Evolutionary conservation across 129 eudicot genomes (phyloP).

Genomic region (Dittrichia graveolens): DNA sequence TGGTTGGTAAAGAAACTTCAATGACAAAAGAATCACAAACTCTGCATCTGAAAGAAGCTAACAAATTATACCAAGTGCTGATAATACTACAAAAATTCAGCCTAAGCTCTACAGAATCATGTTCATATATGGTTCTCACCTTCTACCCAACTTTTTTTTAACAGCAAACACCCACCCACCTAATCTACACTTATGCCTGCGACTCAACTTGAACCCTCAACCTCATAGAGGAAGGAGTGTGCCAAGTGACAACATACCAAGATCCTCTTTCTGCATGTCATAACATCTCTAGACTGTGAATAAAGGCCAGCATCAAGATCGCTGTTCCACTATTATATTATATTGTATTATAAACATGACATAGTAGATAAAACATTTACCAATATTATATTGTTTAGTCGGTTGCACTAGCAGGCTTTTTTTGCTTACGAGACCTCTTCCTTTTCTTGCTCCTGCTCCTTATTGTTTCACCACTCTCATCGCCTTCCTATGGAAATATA

Average conservation of each 20-base stretch:
- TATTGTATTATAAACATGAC: background rate
- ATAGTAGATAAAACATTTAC: constrained; percentile 21
- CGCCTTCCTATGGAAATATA: constrained; percentile 42
- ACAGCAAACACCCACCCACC: background rate
- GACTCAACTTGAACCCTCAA: too few species aligned
- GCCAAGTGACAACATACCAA: constrained; percentile 13
- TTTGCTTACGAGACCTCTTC: constrained; percentile 67
- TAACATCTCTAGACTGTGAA: constrained; percentile 15
- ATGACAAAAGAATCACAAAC: constrained; percentile 1
- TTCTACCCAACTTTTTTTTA: constrained; percentile 7
- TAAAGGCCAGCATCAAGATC: background rate
- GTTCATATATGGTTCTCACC: background rate
- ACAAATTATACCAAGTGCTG: background rate
- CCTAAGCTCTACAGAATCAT: constrained; percentile 9
- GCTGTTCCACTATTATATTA: background rate
- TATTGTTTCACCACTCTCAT: constrained; percentile 37
- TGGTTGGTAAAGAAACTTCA: background rate
- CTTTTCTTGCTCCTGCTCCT: constrained; percentile 66
- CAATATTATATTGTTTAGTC: constrained; percentile 3
- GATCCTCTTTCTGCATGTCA: background rate
- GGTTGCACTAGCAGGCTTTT: constrained; percentile 32
- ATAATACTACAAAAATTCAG: constrained; percentile 27
- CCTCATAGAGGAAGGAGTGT: too few species aligned
- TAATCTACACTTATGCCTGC: background rate
- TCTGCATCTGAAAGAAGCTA: background rate